Evolutionary conservation across 2,329 filamentous ascomycete genomes (phyloP).

Genomic region (Pseudogymnoascus sp.): DNA sequence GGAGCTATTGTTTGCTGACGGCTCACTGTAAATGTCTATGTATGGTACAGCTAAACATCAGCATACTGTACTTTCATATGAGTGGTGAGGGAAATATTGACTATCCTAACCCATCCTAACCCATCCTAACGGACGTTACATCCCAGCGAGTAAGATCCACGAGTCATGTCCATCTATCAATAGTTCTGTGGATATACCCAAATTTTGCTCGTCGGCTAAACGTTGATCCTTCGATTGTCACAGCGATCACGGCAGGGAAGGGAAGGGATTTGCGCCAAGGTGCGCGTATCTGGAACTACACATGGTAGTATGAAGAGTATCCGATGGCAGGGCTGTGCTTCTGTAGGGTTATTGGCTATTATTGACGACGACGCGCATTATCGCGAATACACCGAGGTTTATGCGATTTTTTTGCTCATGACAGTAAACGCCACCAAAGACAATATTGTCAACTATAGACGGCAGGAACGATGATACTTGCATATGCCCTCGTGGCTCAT

Average conservation of each 20-base stretch:
- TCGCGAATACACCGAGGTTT: background rate
- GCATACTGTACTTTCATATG: background rate
- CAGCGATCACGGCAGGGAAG: background rate
- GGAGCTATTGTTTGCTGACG: background rate
- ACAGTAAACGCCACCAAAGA: background rate
- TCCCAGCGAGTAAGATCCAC: background rate
- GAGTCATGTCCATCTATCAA: conserved; percentile 8
- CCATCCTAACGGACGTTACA: background rate
- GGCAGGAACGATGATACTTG: background rate
- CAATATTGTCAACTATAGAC: background rate
- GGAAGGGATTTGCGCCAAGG: background rate
- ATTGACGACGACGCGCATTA: background rate
- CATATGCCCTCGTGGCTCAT: background rate
- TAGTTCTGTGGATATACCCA: background rate
- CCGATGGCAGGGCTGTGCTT: background rate
- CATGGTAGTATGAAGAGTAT: background rate
- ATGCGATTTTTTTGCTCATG: background rate
- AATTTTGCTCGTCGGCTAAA: background rate
- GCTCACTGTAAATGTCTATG: background rate
- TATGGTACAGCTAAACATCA: background rate
- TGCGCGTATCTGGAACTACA: conserved; percentile 1
- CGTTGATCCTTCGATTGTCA: background rate
- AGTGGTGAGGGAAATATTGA: background rate
- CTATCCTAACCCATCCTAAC: background rate
- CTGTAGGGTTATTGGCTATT: background rate